Evolutionary conservation across 306 rosid genomes (phyloP), one percentile per base, ranked within the genome.

Genomic region (Delonix regia): DNA sequence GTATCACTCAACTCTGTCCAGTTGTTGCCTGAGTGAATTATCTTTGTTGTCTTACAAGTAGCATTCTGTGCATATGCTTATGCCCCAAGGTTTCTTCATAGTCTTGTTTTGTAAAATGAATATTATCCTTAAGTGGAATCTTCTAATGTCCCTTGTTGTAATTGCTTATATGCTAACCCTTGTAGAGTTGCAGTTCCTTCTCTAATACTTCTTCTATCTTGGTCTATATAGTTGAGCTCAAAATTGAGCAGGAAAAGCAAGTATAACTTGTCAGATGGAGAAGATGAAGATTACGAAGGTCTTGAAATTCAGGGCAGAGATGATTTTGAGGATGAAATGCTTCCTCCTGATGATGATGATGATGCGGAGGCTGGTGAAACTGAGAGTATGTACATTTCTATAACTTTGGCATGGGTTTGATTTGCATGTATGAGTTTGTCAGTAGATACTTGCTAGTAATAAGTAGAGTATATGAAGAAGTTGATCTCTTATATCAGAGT

Each of bases 231-330:
- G 99, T 21, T 91, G 84, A 93, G 89, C 80, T 14, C 77, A 77
- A 95, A 93, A 80, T 10, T 68, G 70, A 85, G 65, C 81, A 95
- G 92, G 86, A 91, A 85, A 77, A 87, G 90, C 87, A 93, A 88
- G 87, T 93, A 80, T 74, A 91, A 91, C 65, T 91, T 95, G 82
- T 87, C 93, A 0, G 98, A 95, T 49, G 98, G 88, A 78, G 99
- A 89, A 66, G 71, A 65, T 45, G 97, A 95, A 21, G 95, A 85
- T 9, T 88, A 81, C 59, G 85, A 81, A 60, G 88, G 86, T 72
- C 81, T 89, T 65, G 91, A 88, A 75, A 82, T 81, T 28, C 78
- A 88, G 24, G 95, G 75, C 73, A 88, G 87, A 76, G 98, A 95
- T 83, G 98, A 93, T 82, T 92, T 83, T 73, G 96, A 88, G 80